Evolutionary conservation across 2,329 filamentous ascomycete species (phyloP), one percentile per base, ranked within the genome.

Genomic region (Pestalotiopsis sp.): DNA sequence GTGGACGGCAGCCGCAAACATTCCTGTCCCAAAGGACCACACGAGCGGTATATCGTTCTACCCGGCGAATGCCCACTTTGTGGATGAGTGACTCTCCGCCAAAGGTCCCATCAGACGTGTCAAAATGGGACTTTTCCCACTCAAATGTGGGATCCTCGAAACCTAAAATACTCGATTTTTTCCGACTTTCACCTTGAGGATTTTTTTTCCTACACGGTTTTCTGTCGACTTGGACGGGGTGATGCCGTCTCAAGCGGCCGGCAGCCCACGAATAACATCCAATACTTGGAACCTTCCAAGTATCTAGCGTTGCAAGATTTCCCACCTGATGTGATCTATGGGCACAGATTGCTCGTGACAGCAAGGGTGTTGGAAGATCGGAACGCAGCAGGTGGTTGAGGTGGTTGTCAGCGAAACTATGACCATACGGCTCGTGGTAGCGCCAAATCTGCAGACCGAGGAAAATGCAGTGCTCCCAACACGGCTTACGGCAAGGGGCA

Each of bases 31-130:
- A 84, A 86, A 68, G 87, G 90, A 0, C 92, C 92, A 36, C 92
- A 94, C 78, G 91, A 94, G 78, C 86, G 91, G 72, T 93, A 91
- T 74, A 93, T 94, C 74, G 87, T 94, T 58, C 81, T 91, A 36
- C 87, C 89, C 12, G 91, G 90, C 67, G 86, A 86, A 75, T 92
- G 88, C 72, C 84, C 85, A 31, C 79, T 89, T 39, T 90, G 88
- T 69, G 72, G 75, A 67, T 78, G 75, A 78, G 31, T 20, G 45
- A 52, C 45, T 11, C 45, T 61, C 57, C 23, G 31, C 11, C 45
- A 6, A 52, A n/a, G 4, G 7, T 20, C 5, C 45, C 31, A 27
- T 39, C 23, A 27, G 58, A 9, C 23, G 27, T 23, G 58, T 36
- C 27, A 25, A 61, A 61, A 27, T 27, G 14, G 14, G 27, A 61